phyloP scores from a whole-genome alignment of 306 rosid species.

The Vicia villosa region DNA sequence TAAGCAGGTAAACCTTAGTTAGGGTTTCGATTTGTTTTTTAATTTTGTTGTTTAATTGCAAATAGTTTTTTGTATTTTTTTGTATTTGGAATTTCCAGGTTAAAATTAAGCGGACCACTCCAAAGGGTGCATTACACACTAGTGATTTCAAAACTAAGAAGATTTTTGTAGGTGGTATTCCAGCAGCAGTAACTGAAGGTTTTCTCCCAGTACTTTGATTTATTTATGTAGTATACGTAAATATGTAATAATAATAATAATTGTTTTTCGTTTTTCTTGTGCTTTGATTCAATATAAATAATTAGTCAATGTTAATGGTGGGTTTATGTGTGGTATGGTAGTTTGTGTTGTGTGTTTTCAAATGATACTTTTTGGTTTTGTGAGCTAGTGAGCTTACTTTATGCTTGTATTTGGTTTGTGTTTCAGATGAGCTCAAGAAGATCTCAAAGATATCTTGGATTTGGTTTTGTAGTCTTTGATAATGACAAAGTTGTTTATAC shows the following conservation, averaged over 20 bases:
- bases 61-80: not conserved
- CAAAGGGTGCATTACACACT: conserved; percentile 78
- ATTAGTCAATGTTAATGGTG: too few relatives aligned
- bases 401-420: not conserved
- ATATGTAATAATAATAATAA: not conserved
- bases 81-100: conserved; percentile 49
- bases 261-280: not conserved
- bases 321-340: not conserved
- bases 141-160: too few relatives aligned
- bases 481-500: too few relatives aligned
- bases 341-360: too few relatives aligned
- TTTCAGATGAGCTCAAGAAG: conserved; percentile 68
- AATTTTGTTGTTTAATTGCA: not conserved
- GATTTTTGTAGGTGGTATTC: conserved; percentile 93
- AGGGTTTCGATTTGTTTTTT: not conserved
- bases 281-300: not conserved
- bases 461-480: conserved; percentile 95
- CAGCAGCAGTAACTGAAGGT: conserved; percentile 77
- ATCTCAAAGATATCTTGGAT: conserved; percentile 87
- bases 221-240: too few relatives aligned
- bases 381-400: not conserved
- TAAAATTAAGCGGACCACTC: conserved; percentile 91
- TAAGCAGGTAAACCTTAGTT: conserved; percentile 54
- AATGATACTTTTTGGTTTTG: not conserved
- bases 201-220: not conserved